Conservation (phyloP, 2,329 filamentous ascomycete genomes). For the Cordyceps cicadae region DNA sequence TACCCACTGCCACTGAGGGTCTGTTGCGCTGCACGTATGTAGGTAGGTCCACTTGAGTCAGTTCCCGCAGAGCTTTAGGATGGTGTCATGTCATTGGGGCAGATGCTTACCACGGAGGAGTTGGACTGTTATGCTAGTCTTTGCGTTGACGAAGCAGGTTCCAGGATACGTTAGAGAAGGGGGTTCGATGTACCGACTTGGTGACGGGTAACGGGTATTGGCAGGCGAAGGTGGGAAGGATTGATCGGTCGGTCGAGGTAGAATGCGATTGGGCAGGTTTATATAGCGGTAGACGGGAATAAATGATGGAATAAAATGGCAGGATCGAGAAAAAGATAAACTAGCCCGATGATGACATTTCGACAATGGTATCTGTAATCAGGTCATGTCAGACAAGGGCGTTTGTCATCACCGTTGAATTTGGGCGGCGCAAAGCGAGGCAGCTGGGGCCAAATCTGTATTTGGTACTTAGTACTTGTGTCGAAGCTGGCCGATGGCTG, state of each 20-base stretch:
- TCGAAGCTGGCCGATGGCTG: neutral
- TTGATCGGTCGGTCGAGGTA: neutral
- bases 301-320: neutral
- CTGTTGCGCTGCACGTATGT: neutral
- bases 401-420: constrained; percentile 6
- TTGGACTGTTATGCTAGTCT: neutral
- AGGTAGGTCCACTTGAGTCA: constrained; percentile 7
- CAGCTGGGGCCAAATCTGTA: neutral
- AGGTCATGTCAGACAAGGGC: neutral
- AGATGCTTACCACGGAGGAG: neutral
- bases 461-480: neutral
- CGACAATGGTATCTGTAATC: constrained; percentile 7
- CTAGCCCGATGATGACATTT: constrained; percentile 8
- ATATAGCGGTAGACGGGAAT: neutral
- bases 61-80: constrained; percentile 9
- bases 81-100: constrained; percentile 17
- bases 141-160: neutral
- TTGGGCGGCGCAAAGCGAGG: neutral
- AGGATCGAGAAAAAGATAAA: neutral
- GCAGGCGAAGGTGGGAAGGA: neutral
- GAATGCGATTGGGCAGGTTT: neutral
- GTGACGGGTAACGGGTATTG: neutral
- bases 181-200: too few relatives aligned
- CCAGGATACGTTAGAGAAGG: neutral
- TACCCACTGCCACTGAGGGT: constrained; percentile 5